phyloP scores from a whole-genome alignment of 2,329 filamentous ascomycete genomes.

The Colletotrichum siamense region DNA sequence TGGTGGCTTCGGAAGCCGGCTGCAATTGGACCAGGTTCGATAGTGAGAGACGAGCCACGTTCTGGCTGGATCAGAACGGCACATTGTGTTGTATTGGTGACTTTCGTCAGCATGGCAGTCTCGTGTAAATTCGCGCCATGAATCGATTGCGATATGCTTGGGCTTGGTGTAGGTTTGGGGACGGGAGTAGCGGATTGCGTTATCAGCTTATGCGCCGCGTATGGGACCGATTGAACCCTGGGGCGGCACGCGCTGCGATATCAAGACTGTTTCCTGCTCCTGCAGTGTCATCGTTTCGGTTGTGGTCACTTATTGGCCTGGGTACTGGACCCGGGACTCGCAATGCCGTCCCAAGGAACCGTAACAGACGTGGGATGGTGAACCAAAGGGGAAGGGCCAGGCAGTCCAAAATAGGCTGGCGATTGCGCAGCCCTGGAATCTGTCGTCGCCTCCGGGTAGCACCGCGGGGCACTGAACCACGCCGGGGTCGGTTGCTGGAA shows the following conservation, averaged over 20 bases:
- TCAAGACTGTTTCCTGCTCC: background rate
- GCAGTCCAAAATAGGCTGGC: background rate
- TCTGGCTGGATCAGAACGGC: background rate
- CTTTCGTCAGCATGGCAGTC: background rate
- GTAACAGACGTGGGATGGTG: background rate
- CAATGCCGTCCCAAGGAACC: background rate
- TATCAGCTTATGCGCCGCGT: background rate
- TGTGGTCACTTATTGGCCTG: background rate
- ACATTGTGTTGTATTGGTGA: background rate
- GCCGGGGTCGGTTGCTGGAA: background rate
- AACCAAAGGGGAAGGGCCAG: background rate
- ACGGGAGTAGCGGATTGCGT: background rate
- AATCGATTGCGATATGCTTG: background rate
- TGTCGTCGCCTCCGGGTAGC: background rate
- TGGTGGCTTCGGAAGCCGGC: background rate
- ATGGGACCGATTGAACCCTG: background rate
- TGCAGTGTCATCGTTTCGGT: background rate
- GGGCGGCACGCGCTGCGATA: background rate
- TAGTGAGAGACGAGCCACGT: background rate
- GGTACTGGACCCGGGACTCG: background rate
- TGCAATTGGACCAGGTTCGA: background rate
- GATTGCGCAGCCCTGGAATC: background rate
- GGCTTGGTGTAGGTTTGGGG: background rate
- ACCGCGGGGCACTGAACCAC: background rate
- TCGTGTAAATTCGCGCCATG: background rate